A percentile compares a stretch with the other conserved stretches of the same genome.
Conservation (phyloP, 2,329 filamentous ascomycete genomes). For the Chalaropsis thielavioides region DNA sequence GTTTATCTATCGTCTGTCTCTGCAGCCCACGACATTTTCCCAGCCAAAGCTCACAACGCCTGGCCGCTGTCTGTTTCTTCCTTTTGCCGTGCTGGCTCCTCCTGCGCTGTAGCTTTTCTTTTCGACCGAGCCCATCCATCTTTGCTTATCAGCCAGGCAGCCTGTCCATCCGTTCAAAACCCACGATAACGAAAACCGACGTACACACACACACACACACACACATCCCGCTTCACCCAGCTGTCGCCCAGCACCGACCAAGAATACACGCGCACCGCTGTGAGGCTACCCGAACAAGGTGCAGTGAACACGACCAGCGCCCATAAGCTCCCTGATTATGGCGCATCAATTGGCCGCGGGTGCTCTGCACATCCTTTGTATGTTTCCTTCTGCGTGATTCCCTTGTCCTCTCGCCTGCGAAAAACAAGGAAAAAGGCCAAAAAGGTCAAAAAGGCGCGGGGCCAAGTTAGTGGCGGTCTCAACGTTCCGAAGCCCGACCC, state of each 20-base stretch:
- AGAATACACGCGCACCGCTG: neutral
- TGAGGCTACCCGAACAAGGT: neutral
- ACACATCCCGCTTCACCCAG: neutral
- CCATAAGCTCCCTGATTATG: conserved; percentile 4
- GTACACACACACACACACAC: neutral
- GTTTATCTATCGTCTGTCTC: too few relatives aligned
- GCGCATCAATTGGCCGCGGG: conserved; percentile 16
- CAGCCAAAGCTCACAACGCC: too few relatives aligned
- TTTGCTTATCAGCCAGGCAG: neutral
- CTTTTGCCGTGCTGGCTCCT: too few relatives aligned
- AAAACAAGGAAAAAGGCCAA: too few relatives aligned
- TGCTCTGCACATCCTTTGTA: conserved; percentile 18
- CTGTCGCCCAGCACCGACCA: neutral
- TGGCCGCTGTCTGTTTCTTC: too few relatives aligned
- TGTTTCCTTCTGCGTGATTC: neutral
- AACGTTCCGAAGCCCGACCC: neutral
- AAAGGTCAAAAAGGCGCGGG: neutral
- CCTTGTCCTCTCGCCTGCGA: neutral
- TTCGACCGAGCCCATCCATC: neutral
- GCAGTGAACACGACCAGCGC: neutral
- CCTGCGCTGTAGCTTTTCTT: neutral
- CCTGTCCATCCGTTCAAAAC: neutral
- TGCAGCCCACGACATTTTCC: too few relatives aligned
- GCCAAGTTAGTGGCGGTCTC: neutral
- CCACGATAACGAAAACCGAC: neutral